These are phyloP conservation scores for Syzygium aromaticum DNA, from an alignment of 345 rosid genomes.

Conservation along the genomic window DNA sequence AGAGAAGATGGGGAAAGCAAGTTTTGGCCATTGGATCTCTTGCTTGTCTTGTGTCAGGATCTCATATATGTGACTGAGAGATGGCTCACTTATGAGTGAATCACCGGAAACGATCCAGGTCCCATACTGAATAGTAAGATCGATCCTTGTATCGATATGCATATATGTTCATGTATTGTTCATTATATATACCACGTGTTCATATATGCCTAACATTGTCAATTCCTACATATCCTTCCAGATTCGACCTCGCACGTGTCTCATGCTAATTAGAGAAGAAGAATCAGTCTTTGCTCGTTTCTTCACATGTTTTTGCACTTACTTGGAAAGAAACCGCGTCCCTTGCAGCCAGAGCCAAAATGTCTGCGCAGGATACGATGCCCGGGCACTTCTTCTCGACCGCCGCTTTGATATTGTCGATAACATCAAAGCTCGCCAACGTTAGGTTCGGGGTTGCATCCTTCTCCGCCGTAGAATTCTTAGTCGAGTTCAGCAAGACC, in stretches of 20 bases:
- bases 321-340: constrained; percentile 33
- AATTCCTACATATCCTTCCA: background rate
- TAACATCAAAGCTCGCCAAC: constrained; percentile 19
- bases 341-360: constrained; percentile 30
- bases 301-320: background rate
- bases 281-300: background rate
- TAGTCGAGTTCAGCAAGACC: constrained; percentile 18
- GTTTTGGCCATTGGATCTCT: background rate
- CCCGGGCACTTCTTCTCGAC: constrained; percentile 34
- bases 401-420: constrained; percentile 25
- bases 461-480: constrained; percentile 24
- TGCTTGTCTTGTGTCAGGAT: background rate
- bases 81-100: background rate
- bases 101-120: background rate
- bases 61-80: background rate
- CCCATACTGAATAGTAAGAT: background rate
- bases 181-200: background rate
- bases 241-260: too few relatives aligned
- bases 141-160: background rate
- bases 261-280: background rate
- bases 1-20: background rate
- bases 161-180: background rate
- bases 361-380: constrained; percentile 40
- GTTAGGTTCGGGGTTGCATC: constrained; percentile 19
- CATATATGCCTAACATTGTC: background rate